phyloP scores from a whole-genome alignment of 2,329 filamentous ascomycete species.

The Penicillium griseofulvum region DNA sequence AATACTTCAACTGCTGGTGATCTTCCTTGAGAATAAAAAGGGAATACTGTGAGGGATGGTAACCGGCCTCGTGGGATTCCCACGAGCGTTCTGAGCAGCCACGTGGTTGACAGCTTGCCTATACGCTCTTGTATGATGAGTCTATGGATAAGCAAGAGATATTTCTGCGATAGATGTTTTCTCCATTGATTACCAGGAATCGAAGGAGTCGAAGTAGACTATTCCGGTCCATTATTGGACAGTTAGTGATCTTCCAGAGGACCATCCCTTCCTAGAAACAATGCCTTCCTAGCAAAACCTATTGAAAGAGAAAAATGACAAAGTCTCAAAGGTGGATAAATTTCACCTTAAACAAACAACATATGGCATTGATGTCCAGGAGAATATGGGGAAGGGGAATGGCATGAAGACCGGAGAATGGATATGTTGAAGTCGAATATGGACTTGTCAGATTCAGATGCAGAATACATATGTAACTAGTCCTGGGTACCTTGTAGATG shows the following conservation, averaged over 20 bases:
- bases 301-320: background rate
- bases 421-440: background rate
- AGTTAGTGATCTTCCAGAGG: background rate
- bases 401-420: background rate
- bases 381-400: background rate
- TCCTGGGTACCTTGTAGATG: background rate
- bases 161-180: background rate
- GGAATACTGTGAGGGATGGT: background rate
- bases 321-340: background rate
- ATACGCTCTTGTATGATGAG: background rate
- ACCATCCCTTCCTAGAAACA: background rate
- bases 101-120: background rate
- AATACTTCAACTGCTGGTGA: no score
- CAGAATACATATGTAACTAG: no score
- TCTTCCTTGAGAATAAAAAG: no score
- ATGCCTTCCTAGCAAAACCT: background rate
- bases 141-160: background rate
- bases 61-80: no score
- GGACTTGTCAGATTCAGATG: background rate
- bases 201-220: background rate
- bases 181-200: background rate
- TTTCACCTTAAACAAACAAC: background rate
- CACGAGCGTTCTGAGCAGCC: no score
- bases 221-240: background rate
- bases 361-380: background rate